phyloP scores from a whole-genome alignment of 176 grass and related monocot genomes.

The Avena insularis region DNA sequence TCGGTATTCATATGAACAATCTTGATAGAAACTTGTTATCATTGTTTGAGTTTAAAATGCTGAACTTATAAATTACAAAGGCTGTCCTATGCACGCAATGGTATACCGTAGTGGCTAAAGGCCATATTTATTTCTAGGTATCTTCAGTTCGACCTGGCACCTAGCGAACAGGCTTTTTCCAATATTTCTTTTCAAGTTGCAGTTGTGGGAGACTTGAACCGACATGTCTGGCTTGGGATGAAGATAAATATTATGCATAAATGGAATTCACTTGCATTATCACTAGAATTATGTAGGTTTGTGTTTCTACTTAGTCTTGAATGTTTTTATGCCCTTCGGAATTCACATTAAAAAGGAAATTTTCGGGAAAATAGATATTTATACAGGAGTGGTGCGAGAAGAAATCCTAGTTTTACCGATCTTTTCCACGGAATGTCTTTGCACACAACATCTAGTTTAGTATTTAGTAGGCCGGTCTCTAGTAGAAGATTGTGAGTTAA shows the following conservation, averaged over 20 bases:
- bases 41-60: neutral
- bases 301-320: conserved; percentile 16
- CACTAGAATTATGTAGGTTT: neutral
- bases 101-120: neutral
- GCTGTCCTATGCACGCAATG: neutral
- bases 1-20: neutral
- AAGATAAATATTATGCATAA: conserved; percentile 24
- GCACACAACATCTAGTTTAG: neutral
- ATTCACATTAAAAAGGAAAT: neutral
- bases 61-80: neutral
- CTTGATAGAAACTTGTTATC: neutral
- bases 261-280: neutral
- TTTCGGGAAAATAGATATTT: neutral
- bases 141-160: neutral
- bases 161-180: neutral
- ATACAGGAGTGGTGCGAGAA: neutral
- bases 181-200: neutral
- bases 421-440: neutral
- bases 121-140: neutral
- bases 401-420: neutral
- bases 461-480: neutral
- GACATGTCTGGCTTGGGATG: neutral
- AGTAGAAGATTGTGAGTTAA: too few species aligned
- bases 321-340: neutral
- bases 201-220: neutral